Evolutionary conservation across 768 basidiomycete genomes (phyloP).

Genomic region (Suillus subluteus): DNA sequence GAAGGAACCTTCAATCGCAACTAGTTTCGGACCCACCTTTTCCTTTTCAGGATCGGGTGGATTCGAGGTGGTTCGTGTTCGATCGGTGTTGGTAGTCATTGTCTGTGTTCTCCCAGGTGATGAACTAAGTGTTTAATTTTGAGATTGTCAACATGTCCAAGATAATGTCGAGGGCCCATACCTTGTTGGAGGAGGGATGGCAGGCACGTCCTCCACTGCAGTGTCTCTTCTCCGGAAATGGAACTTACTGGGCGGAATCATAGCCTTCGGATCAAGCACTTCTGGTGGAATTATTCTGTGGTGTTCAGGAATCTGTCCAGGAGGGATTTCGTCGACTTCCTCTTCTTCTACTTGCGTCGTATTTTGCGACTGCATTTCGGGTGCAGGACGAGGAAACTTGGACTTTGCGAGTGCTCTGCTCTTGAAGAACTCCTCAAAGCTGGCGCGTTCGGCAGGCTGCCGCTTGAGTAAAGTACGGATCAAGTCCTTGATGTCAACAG

Average conservation of each 20-base stretch:
- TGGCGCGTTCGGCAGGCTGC: conserved; percentile 80
- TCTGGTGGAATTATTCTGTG: conserved; percentile 78
- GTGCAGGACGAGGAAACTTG: conserved; percentile 66
- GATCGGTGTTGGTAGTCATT: conserved; percentile 9
- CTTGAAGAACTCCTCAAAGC: conserved; percentile 91
- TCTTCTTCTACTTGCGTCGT: conserved; percentile 25
- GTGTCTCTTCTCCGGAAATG: conserved; percentile 56
- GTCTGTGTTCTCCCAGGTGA: conserved; percentile 23
- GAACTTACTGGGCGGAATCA: conserved; percentile 84
- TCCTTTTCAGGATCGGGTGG: conserved; percentile 17
- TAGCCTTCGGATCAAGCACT: conserved; percentile 76
- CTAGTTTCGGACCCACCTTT: conserved; percentile 22
- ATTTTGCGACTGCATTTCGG: conserved; percentile 19
- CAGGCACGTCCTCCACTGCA: conserved; percentile 17
- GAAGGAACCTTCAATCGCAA: conserved; percentile 62
- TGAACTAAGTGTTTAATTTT: conserved; percentile 17
- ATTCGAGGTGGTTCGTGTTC: conserved; percentile 20
- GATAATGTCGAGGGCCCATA: conserved; percentile 11
- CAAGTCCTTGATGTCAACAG: conserved; percentile 84
- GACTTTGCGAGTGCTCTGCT: conserved; percentile 77
- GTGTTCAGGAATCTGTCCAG: conserved; percentile 64
- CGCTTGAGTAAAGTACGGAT: conserved; percentile 85
- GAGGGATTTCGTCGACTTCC: conserved; percentile 33
- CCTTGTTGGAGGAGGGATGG: conserved; percentile 24
- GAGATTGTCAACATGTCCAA: conserved; percentile 1